Base-by-base conservation (phyloP, 208 protist genomes). In the Spironucleus salmonicida region DNA sequence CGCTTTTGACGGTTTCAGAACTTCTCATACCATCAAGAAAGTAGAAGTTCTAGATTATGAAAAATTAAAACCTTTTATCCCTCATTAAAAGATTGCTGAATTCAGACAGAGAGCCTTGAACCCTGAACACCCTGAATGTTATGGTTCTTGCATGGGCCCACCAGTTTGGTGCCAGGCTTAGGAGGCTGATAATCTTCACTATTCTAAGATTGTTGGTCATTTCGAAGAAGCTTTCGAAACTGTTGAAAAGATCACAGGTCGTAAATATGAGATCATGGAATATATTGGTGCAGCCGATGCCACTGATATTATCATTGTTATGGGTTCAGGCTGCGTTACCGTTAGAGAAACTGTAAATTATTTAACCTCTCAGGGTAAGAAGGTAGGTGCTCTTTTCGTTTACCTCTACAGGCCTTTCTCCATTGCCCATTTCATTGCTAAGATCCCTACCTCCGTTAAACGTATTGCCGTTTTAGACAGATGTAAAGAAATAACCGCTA, bases 1-100 rank as follows among this genome's bases (percentile, higher is more conserved):
- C 39, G 86, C 86, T 80, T 87, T 88, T 49, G 84, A 87, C 62
- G 84, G 84, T 27, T 84, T 85, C 58, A 53, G 84, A 7, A 78
- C 76, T 7, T 87, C 81, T 35, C 81, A 81, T 67, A 84, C 84
- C 42, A 80, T 87, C 23, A 61, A 87, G 76, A 62, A 67, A 38
- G 76, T 86, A 30, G 38, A 77, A 11, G 68, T 74, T 26, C 38
- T 86, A 4, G 40, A 69, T 32, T 82, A 84, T 9, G 74, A 76
- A 38, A 42, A 27, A 7, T 35, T 76, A 1, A 62, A 58, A n/a
- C 13, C 4, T n/a, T 41, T 83, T 23, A 19, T 59, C 1, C 82
- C 74, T 26, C 41, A 64, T 64, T 79, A 85, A 27, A 34, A 38
- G 26, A 62, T 82, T 19, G 1, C 41, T 0, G n/a, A 79, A n/a